Evolutionary conservation across 495 filamentous ascomycete genomes (phyloP), one percentile per base, ranked within the genome.

Genomic region (Lentithecium fluviatile): DNA sequence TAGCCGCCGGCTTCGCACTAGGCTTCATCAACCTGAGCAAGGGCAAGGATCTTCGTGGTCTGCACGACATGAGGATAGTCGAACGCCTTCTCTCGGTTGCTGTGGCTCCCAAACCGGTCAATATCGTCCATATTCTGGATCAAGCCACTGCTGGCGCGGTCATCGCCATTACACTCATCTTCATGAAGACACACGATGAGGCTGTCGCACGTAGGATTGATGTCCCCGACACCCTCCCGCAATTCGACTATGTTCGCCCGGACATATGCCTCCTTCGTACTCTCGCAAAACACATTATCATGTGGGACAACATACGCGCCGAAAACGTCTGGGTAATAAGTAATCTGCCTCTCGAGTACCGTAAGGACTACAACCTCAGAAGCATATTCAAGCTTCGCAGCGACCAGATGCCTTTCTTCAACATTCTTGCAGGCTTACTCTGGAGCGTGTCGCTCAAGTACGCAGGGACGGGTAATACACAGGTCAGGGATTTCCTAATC

Each of bases 11-110:
- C 0, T 95, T 97, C 68, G 88, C 95, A 0, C 80, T 99, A 10
- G 95, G 94, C 6, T 87, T 93, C 58, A 97, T 99, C 70, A 97
- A 97, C 71, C 78, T 99, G 15, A 94, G 86, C 45, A 91, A 90
- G 70, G 94, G 94, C 10, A 86, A 83, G 45, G 90, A 96, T 69
- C 74, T 99, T 36, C 85, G 85, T 62, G 95, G 94, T 23, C 79
- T 97, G 59, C 88, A 91, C 61, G 95, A 97, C 70, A 96, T 99
- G 91, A 86, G 87, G 40, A 80, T 97, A 19, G 87, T 93, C 0
- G 91, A 97, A 65, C 86, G 95, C 45, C 76, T 99, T 26, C 78
- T 97, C 25, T 80, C 86, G 1, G 78, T 97, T 42, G 92, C 94
- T 6, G 88, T 93, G 15, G 86, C 89, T 4, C 89, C 87, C 6